These are phyloP conservation scores for Podila epigama DNA, from an alignment of 192 early-diverging fungal species.

Conservation along the genomic window DNA sequence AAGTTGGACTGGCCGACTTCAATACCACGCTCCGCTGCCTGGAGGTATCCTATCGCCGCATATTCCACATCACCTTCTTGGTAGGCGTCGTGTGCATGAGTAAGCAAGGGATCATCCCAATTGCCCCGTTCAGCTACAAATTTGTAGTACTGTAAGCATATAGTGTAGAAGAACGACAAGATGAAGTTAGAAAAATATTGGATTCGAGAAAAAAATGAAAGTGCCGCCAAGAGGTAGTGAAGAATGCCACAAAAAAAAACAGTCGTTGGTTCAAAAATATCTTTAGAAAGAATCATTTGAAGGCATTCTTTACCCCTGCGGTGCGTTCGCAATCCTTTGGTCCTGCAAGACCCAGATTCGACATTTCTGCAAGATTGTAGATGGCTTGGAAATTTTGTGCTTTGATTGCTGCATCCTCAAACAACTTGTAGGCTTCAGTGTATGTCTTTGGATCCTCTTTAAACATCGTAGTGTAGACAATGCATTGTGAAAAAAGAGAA, in stretches of 20 bases:
- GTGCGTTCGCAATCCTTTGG: conserved; percentile 69
- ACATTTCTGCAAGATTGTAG: conserved; percentile 82
- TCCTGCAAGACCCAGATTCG: conserved; percentile 58
- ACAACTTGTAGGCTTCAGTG: conserved; percentile 55
- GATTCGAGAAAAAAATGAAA: background rate
- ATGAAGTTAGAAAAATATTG: background rate
- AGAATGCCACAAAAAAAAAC: background rate
- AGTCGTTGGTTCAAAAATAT: background rate
- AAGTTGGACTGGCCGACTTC: conserved; percentile 90
- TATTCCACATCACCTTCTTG: conserved; percentile 68
- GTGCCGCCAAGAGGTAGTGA: no score
- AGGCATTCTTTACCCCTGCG: conserved; percentile 58
- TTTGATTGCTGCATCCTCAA: conserved; percentile 64
- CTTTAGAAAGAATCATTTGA: background rate
- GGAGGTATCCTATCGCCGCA: conserved; percentile 76
- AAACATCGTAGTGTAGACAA: background rate
- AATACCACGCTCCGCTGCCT: conserved; percentile 90
- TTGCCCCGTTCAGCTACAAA: conserved; percentile 84
- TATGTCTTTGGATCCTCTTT: conserved; percentile 34
- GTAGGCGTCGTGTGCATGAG: conserved; percentile 64
- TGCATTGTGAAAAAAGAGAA: background rate
- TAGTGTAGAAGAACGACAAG: background rate
- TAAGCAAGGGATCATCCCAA: conserved; percentile 79
- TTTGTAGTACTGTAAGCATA: conserved; percentile 67
- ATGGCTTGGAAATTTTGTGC: conserved; percentile 78